A percentile compares a stretch with the other conserved stretches of the same genome.
Conservation (phyloP, 2,329 filamentous ascomycete species). For the Fusarium piperis region DNA sequence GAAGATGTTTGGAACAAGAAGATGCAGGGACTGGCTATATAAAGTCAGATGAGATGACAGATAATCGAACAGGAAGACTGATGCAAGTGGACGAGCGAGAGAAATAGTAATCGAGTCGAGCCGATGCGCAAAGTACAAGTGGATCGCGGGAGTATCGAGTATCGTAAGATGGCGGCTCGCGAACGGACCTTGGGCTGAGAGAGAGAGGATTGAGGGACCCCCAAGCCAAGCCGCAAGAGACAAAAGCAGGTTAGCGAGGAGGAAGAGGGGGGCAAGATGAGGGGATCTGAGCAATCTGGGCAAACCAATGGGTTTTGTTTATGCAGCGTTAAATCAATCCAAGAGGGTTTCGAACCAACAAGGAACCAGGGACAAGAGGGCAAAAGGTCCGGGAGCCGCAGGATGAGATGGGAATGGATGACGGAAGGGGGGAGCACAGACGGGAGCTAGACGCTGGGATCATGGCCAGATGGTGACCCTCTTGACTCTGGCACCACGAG, state of each 20-base stretch:
- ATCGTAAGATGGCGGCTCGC: constrained; percentile 34
- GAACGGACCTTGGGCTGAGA: constrained; percentile 18
- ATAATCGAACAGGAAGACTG: background rate
- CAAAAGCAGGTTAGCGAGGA: constrained; percentile 1
- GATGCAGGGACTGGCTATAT: background rate
- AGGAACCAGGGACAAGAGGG: background rate
- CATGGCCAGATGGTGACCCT: constrained; percentile 5
- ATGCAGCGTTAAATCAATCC: background rate
- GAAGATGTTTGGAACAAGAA: background rate
- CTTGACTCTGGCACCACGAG: background rate
- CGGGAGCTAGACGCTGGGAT: constrained; percentile 13
- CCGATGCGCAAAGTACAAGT: constrained; percentile 10
- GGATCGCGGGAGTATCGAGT: constrained; percentile 30
- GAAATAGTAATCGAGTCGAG: constrained; percentile 14
- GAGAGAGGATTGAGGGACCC: background rate
- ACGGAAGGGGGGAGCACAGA: background rate
- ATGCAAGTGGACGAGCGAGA: background rate
- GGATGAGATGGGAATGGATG: constrained; percentile 2
- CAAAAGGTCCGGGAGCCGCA: constrained; percentile 14
- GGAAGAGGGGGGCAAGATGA: background rate
- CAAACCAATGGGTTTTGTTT: constrained; percentile 17
- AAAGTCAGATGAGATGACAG: constrained; percentile 1
- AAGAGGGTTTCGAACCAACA: background rate
- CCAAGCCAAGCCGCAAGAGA: background rate
- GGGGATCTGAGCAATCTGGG: background rate